These are phyloP conservation scores for Candida endomychidarum DNA, from an alignment of 805 yeast genomes.

Conservation along the genomic window DNA sequence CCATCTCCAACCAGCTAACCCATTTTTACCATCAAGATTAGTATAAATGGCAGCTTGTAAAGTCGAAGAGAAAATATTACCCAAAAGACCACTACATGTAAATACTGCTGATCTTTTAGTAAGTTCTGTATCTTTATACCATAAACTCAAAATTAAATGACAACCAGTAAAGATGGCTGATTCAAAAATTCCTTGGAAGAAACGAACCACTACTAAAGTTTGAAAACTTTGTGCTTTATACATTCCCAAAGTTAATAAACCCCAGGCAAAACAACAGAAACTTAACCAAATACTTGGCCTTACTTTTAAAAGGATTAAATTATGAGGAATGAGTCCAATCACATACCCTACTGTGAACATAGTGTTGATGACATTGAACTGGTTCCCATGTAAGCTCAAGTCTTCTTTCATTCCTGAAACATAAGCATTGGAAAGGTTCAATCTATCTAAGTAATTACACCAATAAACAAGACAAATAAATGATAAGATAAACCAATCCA, in stretches of 20 bases:
- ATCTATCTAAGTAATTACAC: slow-evolving; percentile 57
- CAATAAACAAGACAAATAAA: slow-evolving; percentile 43
- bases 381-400: slow-evolving; percentile 45
- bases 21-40: slow-evolving; percentile 46
- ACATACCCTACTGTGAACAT: slow-evolving; percentile 62
- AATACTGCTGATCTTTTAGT: slow-evolving; percentile 54
- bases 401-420: slow-evolving; percentile 69
- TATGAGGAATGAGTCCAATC: slow-evolving; percentile 62
- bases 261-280: slow-evolving; percentile 58
- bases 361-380: slow-evolving; percentile 53
- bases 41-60: slow-evolving; percentile 55
- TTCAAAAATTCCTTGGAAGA: slow-evolving; percentile 62
- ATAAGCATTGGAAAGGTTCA: slow-evolving; percentile 46
- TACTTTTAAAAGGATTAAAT: slow-evolving; percentile 49
- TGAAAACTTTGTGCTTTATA: slow-evolving; percentile 46
- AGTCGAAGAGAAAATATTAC: slow-evolving; percentile 55
- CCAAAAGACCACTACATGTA: slow-evolving; percentile 54
- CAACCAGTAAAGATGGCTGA: slow-evolving; percentile 56
- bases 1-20: slow-evolving; percentile 67
- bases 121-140: slow-evolving; percentile 51
- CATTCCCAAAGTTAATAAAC: slow-evolving; percentile 50
- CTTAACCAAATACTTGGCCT: slow-evolving; percentile 59
- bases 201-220: slow-evolving; percentile 57
- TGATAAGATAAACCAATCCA: slow-evolving; percentile 43
- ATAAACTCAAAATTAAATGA: slow-evolving; percentile 53